Percentiles rank a stretch among this genome's conserved stretches.
Evolutionary conservation across 306 rosid species (phyloP).

Genomic region (Hippophae rhamnoides): DNA sequence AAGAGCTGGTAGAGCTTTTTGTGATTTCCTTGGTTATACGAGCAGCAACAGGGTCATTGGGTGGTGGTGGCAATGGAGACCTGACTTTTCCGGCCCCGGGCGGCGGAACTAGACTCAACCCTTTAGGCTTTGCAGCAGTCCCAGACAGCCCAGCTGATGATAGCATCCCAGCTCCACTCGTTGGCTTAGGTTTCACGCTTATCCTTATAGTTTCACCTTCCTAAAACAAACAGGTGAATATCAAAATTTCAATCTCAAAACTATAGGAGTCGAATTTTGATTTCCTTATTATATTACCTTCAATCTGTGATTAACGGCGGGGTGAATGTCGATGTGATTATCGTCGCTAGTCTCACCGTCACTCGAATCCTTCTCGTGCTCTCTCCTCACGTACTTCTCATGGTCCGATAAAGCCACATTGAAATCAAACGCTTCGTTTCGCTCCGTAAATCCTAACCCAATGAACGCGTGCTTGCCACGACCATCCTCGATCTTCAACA

Average conservation of each 20-base stretch:
- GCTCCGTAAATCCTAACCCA: constrained; percentile 80
- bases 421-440: constrained; percentile 97
- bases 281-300: constrained; percentile 33
- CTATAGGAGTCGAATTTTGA: not conserved
- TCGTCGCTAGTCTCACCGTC: constrained; percentile 45
- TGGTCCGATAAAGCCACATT: constrained; percentile 95
- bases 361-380: constrained; percentile 54
- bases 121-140: constrained; percentile 47
- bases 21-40: constrained; percentile 43
- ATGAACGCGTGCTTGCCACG: constrained; percentile 85
- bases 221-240: constrained; percentile 24
- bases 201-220: constrained; percentile 97
- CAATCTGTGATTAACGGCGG: constrained; percentile 85
- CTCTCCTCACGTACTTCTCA: constrained; percentile 79
- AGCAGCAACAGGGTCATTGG: constrained; percentile 78
- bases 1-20: constrained; percentile 40
- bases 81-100: constrained; percentile 73
- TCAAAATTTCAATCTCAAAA: not conserved
- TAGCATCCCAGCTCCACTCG: constrained; percentile 89
- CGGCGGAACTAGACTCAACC: constrained; percentile 74
- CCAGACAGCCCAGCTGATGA: constrained; percentile 83
- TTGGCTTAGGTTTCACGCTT: constrained; percentile 73
- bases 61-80: constrained; percentile 89
- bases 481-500: constrained; percentile 95
- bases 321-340: constrained; percentile 76